Evolutionary conservation across 202 grass and related monocot species (phyloP).

Genomic region (Musa balbisiana): DNA sequence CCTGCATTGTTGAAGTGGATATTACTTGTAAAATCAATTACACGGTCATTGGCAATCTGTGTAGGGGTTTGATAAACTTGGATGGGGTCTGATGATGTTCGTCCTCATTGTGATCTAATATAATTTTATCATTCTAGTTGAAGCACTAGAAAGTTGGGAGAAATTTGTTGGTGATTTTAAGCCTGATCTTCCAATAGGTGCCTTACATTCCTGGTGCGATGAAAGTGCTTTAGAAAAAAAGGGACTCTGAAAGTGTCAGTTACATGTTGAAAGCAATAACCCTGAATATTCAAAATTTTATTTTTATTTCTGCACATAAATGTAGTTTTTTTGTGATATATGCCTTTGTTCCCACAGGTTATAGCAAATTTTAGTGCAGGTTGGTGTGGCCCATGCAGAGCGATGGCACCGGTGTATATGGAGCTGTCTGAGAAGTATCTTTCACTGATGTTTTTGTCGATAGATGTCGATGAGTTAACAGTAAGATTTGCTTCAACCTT

Average conservation of each 20-base stretch:
- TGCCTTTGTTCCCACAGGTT: constrained; percentile 30
- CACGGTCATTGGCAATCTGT: not conserved
- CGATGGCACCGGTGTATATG: constrained; percentile 45
- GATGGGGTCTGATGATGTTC: not conserved
- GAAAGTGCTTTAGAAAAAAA: not conserved
- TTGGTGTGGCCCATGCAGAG: constrained; percentile 79
- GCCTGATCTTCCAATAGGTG: not conserved
- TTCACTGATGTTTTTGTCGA: constrained; percentile 50
- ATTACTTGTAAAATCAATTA: not conserved
- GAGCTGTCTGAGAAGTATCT: constrained; percentile 66
- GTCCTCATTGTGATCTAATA: not conserved
- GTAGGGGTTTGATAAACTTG: not conserved
- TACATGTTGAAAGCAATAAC: not conserved
- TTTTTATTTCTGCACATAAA: not conserved
- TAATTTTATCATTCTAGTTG: not conserved
- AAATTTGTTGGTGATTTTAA: not conserved
- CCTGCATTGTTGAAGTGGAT: not conserved
- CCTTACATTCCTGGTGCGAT: not conserved
- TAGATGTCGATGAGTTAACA: constrained; percentile 71
- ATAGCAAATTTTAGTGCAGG: constrained; percentile 78
- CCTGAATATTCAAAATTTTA: not conserved
- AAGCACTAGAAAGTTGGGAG: not conserved
- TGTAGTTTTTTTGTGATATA: not conserved
- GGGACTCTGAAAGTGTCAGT: not conserved
- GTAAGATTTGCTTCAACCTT: constrained; percentile 21